Evolutionary conservation across 805 yeast species (phyloP), one percentile per base, ranked within the genome.

Genomic region (Candida easanensis): DNA sequence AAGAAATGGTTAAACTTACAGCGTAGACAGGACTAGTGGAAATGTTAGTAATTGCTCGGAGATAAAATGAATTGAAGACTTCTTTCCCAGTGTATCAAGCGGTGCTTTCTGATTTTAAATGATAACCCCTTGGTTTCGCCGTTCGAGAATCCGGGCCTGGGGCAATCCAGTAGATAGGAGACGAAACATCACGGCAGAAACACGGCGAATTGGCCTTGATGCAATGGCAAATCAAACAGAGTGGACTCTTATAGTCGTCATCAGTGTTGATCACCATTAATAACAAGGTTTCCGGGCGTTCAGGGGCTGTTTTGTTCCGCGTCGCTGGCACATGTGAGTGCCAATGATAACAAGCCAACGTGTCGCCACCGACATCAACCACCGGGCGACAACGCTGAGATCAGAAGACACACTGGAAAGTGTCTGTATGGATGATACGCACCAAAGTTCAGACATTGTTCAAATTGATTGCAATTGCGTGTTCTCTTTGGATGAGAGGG

Each of bases 361-460:
- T 30, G 33, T 30, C 19, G 18, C 19, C 33, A 14, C 33, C 33
- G 6, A 5, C 33, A 6, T 7, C 18, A 30, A 17, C 18, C 4
- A 11, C n/a, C 33, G 26, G 26, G 8, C 26, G 26, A 11, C 26
- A 23, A 8, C 26, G 26, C 11, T 23, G 11, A n/a, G n/a, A n/a
- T n/a, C n/a, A n/a, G n/a, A n/a, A n/a, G 11, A 23, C 26, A 23
- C 26, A 23, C 10, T 11, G 26, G 11, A 7, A 23, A 23, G 10
- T 7, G 10, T 11, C 10, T 23, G 10, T 23, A 7, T 8, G 11
- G 11, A 3, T 5, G 23, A 28, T 36, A 76, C 87, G 58, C 78
- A 82, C 87, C 87, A 82, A 72, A 81, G 82, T 68, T 81, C 87
- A 66, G 87, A 77, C 86, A 81, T 81, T 59, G 55, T 52, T 26